Evolutionary conservation across 2,329 filamentous ascomycete genomes (phyloP).

Genomic region (Lojkania enalia): DNA sequence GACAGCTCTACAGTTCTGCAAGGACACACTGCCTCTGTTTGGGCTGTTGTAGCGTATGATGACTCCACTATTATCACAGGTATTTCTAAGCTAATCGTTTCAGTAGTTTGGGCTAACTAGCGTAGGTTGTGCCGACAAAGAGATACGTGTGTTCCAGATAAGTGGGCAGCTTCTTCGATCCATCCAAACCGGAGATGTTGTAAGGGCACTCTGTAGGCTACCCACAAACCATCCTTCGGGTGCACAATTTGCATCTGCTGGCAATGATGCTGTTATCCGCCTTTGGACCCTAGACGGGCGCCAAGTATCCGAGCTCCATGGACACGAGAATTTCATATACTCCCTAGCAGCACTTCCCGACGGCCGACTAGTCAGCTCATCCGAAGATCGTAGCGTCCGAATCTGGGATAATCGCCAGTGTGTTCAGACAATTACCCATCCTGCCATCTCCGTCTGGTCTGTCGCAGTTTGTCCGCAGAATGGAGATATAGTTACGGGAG

Average conservation of each 20-base stretch:
- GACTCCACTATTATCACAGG: conserved; percentile 77
- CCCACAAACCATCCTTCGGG: conserved; percentile 74
- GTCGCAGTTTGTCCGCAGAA: conserved; percentile 81
- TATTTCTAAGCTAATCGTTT: conserved; percentile 27
- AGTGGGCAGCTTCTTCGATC: conserved; percentile 65
- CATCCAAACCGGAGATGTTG: conserved; percentile 73
- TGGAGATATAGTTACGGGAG: conserved; percentile 91
- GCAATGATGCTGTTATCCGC: conserved; percentile 87
- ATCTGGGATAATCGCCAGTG: conserved; percentile 85
- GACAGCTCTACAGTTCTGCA: conserved; percentile 71
- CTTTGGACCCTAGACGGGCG: conserved; percentile 83
- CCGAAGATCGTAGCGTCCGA: conserved; percentile 90
- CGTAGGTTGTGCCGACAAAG: conserved; percentile 81
- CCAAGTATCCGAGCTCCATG: conserved; percentile 75
- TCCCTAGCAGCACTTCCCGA: conserved; percentile 75
- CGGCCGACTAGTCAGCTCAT: conserved; percentile 86
- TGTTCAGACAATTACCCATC: conserved; percentile 93
- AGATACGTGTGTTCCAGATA: conserved; percentile 78
- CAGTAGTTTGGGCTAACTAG: conserved; percentile 6
- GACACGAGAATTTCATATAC: conserved; percentile 96
- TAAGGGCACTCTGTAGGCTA: conserved; percentile 86
- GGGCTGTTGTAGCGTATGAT: conserved; percentile 87
- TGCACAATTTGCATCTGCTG: conserved; percentile 91
- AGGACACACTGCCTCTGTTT: conserved; percentile 82
- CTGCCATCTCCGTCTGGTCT: conserved; percentile 93